Percentiles rank a stretch among this genome's conserved stretches.
Conservation (phyloP, 371 early-diverging fungal genomes). For the Dinochytrium kinnereticum region DNA sequence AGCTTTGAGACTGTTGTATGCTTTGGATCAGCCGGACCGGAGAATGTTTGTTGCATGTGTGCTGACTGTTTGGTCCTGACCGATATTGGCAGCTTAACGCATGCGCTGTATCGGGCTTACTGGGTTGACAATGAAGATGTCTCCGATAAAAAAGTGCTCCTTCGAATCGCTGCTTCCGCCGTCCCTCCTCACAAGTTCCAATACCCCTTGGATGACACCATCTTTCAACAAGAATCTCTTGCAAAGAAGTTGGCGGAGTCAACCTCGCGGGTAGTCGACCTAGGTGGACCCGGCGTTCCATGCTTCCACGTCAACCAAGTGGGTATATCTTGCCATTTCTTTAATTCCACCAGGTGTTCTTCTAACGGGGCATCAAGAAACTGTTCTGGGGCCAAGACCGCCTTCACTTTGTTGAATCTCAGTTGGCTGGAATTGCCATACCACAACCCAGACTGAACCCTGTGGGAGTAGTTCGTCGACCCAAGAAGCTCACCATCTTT, state of each 20-base stretch:
- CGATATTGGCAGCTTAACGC: constrained; percentile 14
- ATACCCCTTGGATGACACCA: constrained; percentile 1
- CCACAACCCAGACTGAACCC: background rate
- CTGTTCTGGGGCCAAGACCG: constrained; percentile 41
- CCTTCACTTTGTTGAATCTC: constrained; percentile 39
- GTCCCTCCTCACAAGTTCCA: background rate
- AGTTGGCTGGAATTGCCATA: background rate
- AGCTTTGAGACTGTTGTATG: constrained; percentile 29
- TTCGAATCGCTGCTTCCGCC: constrained; percentile 8
- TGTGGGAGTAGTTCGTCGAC: background rate
- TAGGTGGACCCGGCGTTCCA: constrained; percentile 40
- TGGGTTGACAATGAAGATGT: constrained; percentile 40
- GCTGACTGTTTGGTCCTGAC: background rate
- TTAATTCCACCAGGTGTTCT: too few relatives aligned
- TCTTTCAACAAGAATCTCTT: constrained; percentile 12
- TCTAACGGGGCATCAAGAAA: too few relatives aligned
- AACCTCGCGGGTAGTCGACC: constrained; percentile 25
- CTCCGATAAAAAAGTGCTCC: constrained; percentile 21
- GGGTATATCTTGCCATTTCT: too few relatives aligned
- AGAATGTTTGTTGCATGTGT: background rate
- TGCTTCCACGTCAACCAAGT: constrained; percentile 24
- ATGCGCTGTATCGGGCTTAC: constrained; percentile 36
- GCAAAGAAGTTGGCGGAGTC: constrained; percentile 1
- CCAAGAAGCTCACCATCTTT: constrained; percentile 24
- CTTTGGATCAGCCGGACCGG: constrained; percentile 17